Conservation (phyloP, 768 basidiomycete genomes). For the Podaxis sp. region DNA sequence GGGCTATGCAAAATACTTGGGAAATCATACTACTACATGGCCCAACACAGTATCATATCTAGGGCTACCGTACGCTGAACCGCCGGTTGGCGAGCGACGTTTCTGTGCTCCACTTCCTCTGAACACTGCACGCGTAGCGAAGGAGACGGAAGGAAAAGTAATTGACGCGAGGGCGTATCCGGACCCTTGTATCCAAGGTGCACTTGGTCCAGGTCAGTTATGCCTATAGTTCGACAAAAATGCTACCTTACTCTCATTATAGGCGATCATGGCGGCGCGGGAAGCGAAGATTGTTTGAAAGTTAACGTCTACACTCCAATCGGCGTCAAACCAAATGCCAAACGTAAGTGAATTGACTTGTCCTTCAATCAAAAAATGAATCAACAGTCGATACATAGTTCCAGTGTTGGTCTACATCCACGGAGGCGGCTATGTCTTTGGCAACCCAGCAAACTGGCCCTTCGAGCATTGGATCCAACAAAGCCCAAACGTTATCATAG, state of each 20-base stretch:
- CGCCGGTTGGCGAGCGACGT: constrained; percentile 50
- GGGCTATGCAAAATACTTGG: constrained; percentile 59
- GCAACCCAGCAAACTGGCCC: constrained; percentile 66
- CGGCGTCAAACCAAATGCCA: constrained; percentile 43
- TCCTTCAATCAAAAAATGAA: background rate
- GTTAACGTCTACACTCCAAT: constrained; percentile 64
- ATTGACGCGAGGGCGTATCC: constrained; percentile 57
- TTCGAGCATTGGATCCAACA: constrained; percentile 68
- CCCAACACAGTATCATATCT: constrained; percentile 58
- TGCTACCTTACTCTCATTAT: background rate
- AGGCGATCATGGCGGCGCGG: constrained; percentile 62
- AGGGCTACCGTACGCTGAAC: constrained; percentile 60
- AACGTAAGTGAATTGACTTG: constrained; percentile 35
- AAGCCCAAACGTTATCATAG: constrained; percentile 59
- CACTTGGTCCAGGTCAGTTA: constrained; percentile 16
- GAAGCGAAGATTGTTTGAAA: constrained; percentile 67
- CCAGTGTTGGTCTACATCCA: constrained; percentile 47
- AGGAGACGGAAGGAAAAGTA: constrained; percentile 34
- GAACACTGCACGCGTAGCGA: constrained; percentile 42
- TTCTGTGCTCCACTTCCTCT: constrained; percentile 55
- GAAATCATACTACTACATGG: constrained; percentile 41
- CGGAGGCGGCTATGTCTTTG: constrained; percentile 54
- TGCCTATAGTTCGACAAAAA: background rate
- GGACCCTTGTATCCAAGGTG: constrained; percentile 60
- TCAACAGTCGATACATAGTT: background rate